Evolutionary conservation across 345 rosid genomes (phyloP), one percentile per base, ranked within the genome.

Genomic region (Sonneratia alba): DNA sequence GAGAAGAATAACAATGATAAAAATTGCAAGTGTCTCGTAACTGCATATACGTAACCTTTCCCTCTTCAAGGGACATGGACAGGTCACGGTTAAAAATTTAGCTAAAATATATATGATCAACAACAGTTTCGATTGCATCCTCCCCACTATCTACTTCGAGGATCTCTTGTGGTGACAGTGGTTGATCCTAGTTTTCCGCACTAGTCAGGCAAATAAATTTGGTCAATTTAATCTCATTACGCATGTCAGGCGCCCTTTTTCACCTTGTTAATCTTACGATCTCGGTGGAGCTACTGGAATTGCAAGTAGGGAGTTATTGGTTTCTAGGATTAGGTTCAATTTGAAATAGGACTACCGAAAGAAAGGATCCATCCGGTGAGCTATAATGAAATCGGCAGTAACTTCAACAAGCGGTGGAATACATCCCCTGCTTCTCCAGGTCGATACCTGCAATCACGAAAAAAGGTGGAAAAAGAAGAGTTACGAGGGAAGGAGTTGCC

Each of bases 341-440:
- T 42, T 27, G 36, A 56, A 51, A 40, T 62, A 16, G 61, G 53
- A 72, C 66, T 80, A 92, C 95, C 87, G 77, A 55, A 78, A 89
- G 71, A 82, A 81, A 70, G 96, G 92, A 83, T 96, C 98, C 76
- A 82, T 86, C 71, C 77, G 95, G 71, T 86, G 97, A 78, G 86
- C 87, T 77, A 86, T 96, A 78, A 92, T 36, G 43, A 96, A 83
- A 0, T 96, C 84, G 79, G 96, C 88, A 2, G 98, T 91, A 32
- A 88, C 95, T 81, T 96, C 98, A 40, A 92, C 81, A 24, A 85
- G 88, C 68, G 80, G 93, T 0, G 97, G 97, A 67, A 92, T 80
- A 70, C 87, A 86, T 45, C 98, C 99, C 84, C 96, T 83, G 72
- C 91, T 84, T 77, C 89, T 81, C 98, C 98, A 96, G 19, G 96